Conservation (phyloP, 2,329 filamentous ascomycete genomes). For the Nannizziopsis arthrosporioides region DNA sequence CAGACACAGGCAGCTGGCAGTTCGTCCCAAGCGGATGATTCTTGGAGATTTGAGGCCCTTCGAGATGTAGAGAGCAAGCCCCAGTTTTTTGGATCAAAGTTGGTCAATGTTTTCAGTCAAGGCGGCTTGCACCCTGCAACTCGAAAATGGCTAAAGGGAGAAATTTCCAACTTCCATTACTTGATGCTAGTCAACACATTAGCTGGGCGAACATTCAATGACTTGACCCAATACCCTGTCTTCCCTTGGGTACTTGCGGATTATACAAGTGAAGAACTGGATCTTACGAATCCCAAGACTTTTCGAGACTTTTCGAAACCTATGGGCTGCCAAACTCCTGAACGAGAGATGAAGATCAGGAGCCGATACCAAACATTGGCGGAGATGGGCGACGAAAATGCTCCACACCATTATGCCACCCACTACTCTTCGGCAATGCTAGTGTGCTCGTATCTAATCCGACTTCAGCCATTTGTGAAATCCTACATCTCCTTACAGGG, state of each 20-base stretch:
- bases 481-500: conserved; percentile 90
- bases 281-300: conserved; percentile 68
- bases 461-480: conserved; percentile 89
- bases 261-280: conserved; percentile 85
- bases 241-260: conserved; percentile 96
- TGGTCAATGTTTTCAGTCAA: conserved; percentile 83
- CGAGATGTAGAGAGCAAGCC: conserved; percentile 54
- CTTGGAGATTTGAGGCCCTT: conserved; percentile 81
- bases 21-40: conserved; percentile 68
- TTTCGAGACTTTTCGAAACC: conserved; percentile 90
- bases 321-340: conserved; percentile 79
- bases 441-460: conserved; percentile 88
- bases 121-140: conserved; percentile 73
- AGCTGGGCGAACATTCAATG: conserved; percentile 93
- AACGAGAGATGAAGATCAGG: conserved; percentile 65
- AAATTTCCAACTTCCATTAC: conserved; percentile 98
- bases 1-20: conserved; percentile 61
- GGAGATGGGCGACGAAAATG: conserved; percentile 69
- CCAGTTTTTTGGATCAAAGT: conserved; percentile 68
- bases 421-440: conserved; percentile 99
- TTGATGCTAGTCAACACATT: conserved; percentile 97
- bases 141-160: conserved; percentile 79
- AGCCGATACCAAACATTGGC: conserved; percentile 78
- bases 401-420: conserved; percentile 91
- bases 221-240: conserved; percentile 93